Evolutionary conservation across 2,329 filamentous ascomycete species (phyloP).

Genomic region (Exserohilum rostratum): DNA sequence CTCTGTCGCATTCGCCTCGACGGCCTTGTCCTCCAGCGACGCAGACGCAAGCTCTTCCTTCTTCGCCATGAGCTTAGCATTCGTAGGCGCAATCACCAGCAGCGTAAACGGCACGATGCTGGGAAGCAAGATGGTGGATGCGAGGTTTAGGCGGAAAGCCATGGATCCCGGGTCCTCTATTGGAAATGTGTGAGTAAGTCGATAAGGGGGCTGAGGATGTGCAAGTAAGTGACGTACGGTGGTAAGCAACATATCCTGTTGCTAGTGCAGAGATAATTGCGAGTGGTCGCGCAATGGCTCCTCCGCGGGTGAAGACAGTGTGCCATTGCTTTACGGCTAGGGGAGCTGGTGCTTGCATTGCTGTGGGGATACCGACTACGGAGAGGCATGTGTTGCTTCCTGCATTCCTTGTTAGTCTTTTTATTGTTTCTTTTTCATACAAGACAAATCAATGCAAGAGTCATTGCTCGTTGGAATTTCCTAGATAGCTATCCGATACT

Average conservation of each 20-base stretch:
- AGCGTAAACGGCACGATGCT: conserved; percentile 61
- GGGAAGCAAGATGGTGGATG: conserved; percentile 55
- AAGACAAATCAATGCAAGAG: neutral
- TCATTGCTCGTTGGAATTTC: neutral
- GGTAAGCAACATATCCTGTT: conserved; percentile 57
- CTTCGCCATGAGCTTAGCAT: conserved; percentile 56
- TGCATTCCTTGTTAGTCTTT: neutral
- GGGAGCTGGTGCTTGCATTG: conserved; percentile 62
- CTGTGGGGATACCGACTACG: conserved; percentile 56
- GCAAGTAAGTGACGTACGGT: conserved; percentile 32
- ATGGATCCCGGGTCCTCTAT: conserved; percentile 37
- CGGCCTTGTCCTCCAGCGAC: conserved; percentile 44
- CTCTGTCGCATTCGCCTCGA: conserved; percentile 47
- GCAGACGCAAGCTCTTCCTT: conserved; percentile 48
- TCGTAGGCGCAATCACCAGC: conserved; percentile 55
- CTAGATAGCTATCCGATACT: no score
- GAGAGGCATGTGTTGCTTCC: conserved; percentile 41
- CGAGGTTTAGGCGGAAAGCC: conserved; percentile 53
- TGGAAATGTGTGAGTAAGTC: conserved; percentile 1
- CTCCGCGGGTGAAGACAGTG: conserved; percentile 51
- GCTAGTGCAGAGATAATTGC: conserved; percentile 51
- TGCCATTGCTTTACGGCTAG: conserved; percentile 64
- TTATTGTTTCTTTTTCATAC: neutral
- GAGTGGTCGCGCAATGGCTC: conserved; percentile 48
- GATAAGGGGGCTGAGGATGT: neutral